Evolutionary conservation across 108 stramenopile species (phyloP), one percentile per base, ranked within the genome.

Genomic region (Mediolabrus comicus): DNA sequence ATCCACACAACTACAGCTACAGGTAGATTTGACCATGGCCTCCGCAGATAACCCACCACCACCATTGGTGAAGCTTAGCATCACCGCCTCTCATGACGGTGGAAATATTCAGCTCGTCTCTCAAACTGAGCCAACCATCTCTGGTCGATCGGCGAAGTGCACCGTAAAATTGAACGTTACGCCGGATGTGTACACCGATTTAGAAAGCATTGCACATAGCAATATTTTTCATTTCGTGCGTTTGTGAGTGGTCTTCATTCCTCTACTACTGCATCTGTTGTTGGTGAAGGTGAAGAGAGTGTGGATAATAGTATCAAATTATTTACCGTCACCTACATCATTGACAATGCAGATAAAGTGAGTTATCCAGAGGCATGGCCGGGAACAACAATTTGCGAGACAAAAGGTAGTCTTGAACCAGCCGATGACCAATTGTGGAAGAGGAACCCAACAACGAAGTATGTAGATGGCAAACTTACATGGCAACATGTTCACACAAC

Each of bases 61-160:
- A 39, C 41, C 46, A 6, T 7, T 19, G 26, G 35, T 63, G 10
- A 62, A 72, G 54, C 59, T 88, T 29, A 74, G 80, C 72, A 86
- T 93, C 53, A 86, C 85, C 56, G 81, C 85, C 67, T 57, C 86
- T 35, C 90, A 87, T 73, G 92, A 93, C 60, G 89, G 92, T 17
- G 92, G 89, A 2, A 93, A 93, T 76, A 87, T 90, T 63, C 62
- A 86, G 54, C 74, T 86, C 35, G 39, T 62, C 22, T 36, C 61
- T 53, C 39, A 31, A 10, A 24, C 54, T n/a, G 38, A 55, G 19
- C 56, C 67, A 13, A 62, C 79, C 56, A 64, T 86, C 39, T 68
- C 74, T 39, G 62, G 84, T 17, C 77, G 77, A 34, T 81, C 76
- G 13, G 76, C 76, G 35, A 70, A 65, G 41, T 53, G 53, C 43